Conservation (phyloP, 306 rosid species). For the Corylus americana region DNA sequence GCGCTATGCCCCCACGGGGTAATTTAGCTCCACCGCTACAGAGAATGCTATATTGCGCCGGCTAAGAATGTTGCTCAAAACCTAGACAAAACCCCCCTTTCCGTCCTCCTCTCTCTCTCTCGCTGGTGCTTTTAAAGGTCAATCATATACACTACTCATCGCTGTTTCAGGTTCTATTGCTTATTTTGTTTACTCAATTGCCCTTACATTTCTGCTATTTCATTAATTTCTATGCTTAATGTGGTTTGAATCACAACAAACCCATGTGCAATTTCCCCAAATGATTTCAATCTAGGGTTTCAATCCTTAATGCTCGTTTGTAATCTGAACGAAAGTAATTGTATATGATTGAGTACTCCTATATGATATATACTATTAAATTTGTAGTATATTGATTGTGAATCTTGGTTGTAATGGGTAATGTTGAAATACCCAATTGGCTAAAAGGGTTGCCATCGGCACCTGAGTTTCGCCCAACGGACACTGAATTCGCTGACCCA, state of each 20-base stretch:
- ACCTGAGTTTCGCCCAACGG: conserved; percentile 93
- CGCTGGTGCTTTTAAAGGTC: conserved; percentile 45
- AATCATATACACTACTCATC: conserved; percentile 42
- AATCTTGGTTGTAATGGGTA: conserved; percentile 63
- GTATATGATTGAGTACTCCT: conserved; percentile 30
- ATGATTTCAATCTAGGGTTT: conserved; percentile 61
- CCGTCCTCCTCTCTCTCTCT: background rate
- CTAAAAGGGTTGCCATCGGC: conserved; percentile 84
- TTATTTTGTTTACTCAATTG: conserved; percentile 30
- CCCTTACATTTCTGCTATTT: conserved; percentile 26
- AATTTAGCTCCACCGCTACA: conserved; percentile 14
- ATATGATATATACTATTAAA: conserved; percentile 19
- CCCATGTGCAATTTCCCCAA: conserved; percentile 35
- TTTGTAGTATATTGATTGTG: conserved; percentile 33
- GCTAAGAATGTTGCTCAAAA: conserved; percentile 18
- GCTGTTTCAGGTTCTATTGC: conserved; percentile 48
- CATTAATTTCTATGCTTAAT: conserved; percentile 24
- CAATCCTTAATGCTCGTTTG: background rate
- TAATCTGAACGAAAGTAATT: conserved; percentile 19
- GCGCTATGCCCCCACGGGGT: conserved; percentile 19
- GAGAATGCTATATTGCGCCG: conserved; percentile 25
- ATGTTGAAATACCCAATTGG: conserved; percentile 87
- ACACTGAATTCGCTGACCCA: conserved; percentile 94
- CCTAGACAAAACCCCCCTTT: conserved; percentile 36
- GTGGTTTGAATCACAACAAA: conserved; percentile 19